Evolutionary conservation across 768 basidiomycete genomes (phyloP), one percentile per base, ranked within the genome.

Genomic region (Lyophyllum atratum): DNA sequence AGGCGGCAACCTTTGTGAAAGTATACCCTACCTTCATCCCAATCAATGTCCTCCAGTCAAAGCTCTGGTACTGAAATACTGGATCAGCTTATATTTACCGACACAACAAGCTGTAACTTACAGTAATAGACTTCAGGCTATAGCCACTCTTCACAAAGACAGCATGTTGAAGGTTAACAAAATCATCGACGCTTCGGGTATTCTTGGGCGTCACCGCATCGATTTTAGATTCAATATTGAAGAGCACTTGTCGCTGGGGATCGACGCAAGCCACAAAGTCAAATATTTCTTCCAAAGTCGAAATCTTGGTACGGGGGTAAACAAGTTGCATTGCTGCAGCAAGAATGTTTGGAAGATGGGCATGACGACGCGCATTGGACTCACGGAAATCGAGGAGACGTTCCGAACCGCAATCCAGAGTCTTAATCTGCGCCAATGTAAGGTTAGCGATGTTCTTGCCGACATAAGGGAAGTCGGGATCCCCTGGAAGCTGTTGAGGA

Each of bases 171-270:
- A 76, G 79, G 49, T 68, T 70, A 9, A 89, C 88, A 64, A 90
- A 90, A 51, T 83, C 82, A 17, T 82, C 72, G 17, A 85, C 84
- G 17, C 74, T 67, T 15, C 70, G 73, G 17, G 89, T 89, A 37
- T 75, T 73, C 59, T 81, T 77, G 5, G 81, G 77, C 49, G 74
- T 63, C n/a, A 69, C 74, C 4, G 89, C 73, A 59, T 89, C 79
- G 55, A 89, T 80, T 68, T 90, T 91, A 15, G 87, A 89, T 73
- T 93, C 92, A 59, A 93, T 87, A 66, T 92, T 92, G 81, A 85
- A 90, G 34, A 75, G 70, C 33, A 92, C 78, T 49, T 75, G 72
- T 52, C 85, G 84, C 37, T 80, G 70, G 0, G 85, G 80, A 66
- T 92, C 91, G 7, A 81, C 87, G 59, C 91, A 93, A 40, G 79